Percentiles rank a stretch among this genome's conserved stretches.
These are phyloP conservation scores for Plasmodium vivax DNA, from an alignment of 169 alveolate species.

Conservation along the genomic window DNA sequence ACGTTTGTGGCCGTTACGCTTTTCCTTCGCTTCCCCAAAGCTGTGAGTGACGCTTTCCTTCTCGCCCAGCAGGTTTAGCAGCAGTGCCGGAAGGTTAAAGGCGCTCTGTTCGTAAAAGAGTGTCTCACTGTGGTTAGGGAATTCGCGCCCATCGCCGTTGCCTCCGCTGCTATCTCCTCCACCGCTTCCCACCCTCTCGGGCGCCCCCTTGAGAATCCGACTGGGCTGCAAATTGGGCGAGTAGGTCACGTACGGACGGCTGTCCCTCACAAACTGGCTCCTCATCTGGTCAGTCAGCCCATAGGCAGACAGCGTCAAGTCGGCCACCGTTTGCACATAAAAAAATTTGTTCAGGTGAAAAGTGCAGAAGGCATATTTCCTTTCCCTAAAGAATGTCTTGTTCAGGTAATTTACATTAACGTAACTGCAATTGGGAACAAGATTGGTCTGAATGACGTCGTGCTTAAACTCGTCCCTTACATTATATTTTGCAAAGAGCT, in stretches of 20 bases:
- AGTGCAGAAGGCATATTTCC: slow-evolving; percentile 7
- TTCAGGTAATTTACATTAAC: slow-evolving; percentile 18
- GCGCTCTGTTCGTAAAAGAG: neutral
- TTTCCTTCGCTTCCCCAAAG: neutral
- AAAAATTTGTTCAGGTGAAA: slow-evolving; percentile 38
- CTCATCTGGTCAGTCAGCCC: slow-evolving; percentile 24
- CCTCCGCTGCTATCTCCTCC: neutral
- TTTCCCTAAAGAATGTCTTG: neutral
- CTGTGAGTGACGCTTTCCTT: neutral
- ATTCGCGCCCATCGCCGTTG: neutral
- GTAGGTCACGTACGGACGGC: slow-evolving; percentile 45
- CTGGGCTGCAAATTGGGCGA: slow-evolving; percentile 36
- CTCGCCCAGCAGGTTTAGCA: neutral
- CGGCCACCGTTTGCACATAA: slow-evolving; percentile 66
- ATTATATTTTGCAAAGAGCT: slow-evolving; percentile 12
- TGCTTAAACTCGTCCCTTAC: slow-evolving; percentile 9
- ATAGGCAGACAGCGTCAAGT: slow-evolving; percentile 35
- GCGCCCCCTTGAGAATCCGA: slow-evolving; percentile 10
- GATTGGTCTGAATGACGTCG: slow-evolving; percentile 15
- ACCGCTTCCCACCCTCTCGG: neutral
- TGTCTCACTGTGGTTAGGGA: neutral
- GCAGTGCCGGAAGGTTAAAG: neutral
- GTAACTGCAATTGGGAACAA: neutral
- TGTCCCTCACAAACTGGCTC: slow-evolving; percentile 33
- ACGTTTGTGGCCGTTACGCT: neutral